Base-by-base conservation (phyloP, 176 grass and related monocot species). In the Ensete ventricosum region DNA sequence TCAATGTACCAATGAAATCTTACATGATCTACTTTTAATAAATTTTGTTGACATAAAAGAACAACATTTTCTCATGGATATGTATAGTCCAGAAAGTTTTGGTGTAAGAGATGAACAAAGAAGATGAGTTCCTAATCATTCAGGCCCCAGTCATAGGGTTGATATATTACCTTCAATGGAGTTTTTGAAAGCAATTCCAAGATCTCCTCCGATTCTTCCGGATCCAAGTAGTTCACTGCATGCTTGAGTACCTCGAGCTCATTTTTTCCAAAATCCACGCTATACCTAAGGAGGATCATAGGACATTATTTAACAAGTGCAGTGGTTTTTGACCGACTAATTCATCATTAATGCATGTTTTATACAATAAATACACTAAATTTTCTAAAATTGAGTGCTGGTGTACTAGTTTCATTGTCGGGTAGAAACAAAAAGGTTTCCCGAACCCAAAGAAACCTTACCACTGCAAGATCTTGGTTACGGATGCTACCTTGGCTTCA, bases 241-340 rank as follows among this genome's bases (percentile, higher is more conserved):
- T 97, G 93, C 80, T 97, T 97, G 73, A 97, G 67, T 52, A 97
- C 83, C 75, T 93, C 93, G 1, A 52, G 79, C 82, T 97, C 93
- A 52, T 85, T 90, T 75, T 93, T 97, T 24, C 93, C 93, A 76
- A 97, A 97, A 77, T 97, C 93, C 26, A 74, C 43, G 73, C 78
- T 93, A 25, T 97, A 97, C 93, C 93, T 97, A 73, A 34, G 84
- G 13, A 49, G 19, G 19, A 69, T n/a, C 69, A 88, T n/a, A 55
- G 19, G 67, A 71, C 65, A 50, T 8, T 43, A 10, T 12, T 62
- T 11, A 55, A 27, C 53, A 43, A 43, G 34, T 24, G 68, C 17
- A 17, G 48, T 43, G 48, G 63, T 53, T 77, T 9, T 65, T 58
- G 51, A 9, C 73, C 50, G 59, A 8, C 54, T 27, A 43, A 43